Base-by-base conservation (phyloP, 2,329 filamentous ascomycete species). In the Dothideomycetidae sp. region DNA sequence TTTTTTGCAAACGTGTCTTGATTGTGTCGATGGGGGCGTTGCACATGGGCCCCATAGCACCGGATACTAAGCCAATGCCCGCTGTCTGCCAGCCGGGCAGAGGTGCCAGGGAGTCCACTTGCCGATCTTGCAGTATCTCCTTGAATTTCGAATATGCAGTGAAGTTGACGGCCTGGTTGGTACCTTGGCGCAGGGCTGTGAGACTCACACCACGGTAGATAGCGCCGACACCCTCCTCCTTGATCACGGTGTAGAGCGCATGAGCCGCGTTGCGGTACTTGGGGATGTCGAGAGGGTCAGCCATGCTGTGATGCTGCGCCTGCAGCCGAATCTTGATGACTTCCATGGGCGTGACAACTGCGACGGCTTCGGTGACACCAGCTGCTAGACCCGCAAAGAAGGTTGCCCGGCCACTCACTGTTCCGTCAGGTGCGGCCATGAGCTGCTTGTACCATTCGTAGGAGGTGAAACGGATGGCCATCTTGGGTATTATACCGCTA, bases 1-100 rank as follows among this genome's bases (percentile, higher is more conserved):
- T 90, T 63, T 84, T 90, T 60, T 98, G 90, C 57, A 98, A 64
- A 35, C 90, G 70, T 29, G 90, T 98, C 75, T 98, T 98, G 67
- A 98, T 96, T 28, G 90, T 98, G 55, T 98, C 90, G 56, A 98
- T 96, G 14, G 90, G 90, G 17, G 92, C 90, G 56, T 98, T 98
- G 50, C 81, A 90, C 54, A 98, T 72, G 4, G 90, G 90, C 1
- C 90, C 90, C 73, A 98, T 92, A 44, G 90, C 90, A 49, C 90
- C 90, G 37, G 76, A 83, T 16, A 98, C 78, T 39, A 98, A 70
- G 21, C 86, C 90, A 49, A 96, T 93, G 5, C 88, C 35, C 4
- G 84, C 86, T 2, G 90, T 98, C 63, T 96, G 85, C 62, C 80
- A 96, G 37, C 75, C 74, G 2, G 90, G 88, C 29, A 98, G 67